phyloP scores from a whole-genome alignment of 495 filamentous ascomycete genomes.

The Lasiosphaeriaceae sp. region DNA sequence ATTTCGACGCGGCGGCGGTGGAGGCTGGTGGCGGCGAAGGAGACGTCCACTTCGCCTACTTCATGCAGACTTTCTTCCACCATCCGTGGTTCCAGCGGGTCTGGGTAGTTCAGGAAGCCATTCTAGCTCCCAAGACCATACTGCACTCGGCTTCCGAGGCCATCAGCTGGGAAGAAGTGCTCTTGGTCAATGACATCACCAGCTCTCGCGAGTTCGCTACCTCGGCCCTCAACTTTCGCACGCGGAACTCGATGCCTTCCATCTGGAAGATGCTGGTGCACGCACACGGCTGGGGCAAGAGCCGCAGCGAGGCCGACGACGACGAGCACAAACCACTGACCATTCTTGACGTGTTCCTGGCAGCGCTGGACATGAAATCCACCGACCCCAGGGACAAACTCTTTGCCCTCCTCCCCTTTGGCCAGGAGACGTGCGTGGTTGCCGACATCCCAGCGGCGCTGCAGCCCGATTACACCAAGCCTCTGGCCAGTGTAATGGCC shows the following conservation, averaged over 20 bases:
- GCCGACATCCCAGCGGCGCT: background rate
- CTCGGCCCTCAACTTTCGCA: background rate
- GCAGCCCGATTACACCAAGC: slow-evolving; percentile 9
- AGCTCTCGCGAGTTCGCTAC: background rate
- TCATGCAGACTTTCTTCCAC: slow-evolving; percentile 6
- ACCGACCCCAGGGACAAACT: slow-evolving; percentile 11
- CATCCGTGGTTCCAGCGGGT: slow-evolving; percentile 9
- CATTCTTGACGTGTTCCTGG: slow-evolving; percentile 3
- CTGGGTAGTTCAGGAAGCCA: slow-evolving; percentile 10
- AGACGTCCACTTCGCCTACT: background rate
- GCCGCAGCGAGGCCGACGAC: background rate
- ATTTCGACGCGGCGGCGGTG: background rate
- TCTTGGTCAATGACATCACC: background rate
- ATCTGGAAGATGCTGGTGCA: slow-evolving; percentile 1
- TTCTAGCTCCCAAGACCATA: background rate
- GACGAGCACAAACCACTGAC: background rate
- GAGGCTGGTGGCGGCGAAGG: slow-evolving; percentile 1
- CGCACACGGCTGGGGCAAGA: background rate
- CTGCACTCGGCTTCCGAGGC: background rate
- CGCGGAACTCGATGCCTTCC: slow-evolving; percentile 1
- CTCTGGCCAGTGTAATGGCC: background rate
- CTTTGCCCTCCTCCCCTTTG: slow-evolving; percentile 8
- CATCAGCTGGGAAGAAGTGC: slow-evolving; percentile 1
- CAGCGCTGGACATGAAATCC: slow-evolving; percentile 6
- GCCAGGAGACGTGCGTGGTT: slow-evolving; percentile 2